These are phyloP conservation scores for Fusarium nelsonii DNA, from an alignment of 2,329 filamentous ascomycete species.

Conservation along the genomic window DNA sequence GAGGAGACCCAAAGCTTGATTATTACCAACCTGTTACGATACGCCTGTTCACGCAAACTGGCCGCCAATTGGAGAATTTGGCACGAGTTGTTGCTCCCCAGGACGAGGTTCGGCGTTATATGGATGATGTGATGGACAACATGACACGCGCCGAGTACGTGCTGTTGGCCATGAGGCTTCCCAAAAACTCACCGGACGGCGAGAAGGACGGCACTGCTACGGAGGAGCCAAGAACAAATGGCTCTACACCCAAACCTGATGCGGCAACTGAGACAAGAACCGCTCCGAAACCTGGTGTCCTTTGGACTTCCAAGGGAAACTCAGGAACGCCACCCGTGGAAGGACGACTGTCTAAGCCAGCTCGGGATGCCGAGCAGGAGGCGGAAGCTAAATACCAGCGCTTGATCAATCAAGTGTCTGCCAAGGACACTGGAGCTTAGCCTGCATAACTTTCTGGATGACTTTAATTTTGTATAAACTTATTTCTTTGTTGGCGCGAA, in stretches of 20 bases:
- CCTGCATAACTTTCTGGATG: not conserved
- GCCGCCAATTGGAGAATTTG: conserved; percentile 71
- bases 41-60: conserved; percentile 66
- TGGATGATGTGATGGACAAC: conserved; percentile 77
- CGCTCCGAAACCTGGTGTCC: conserved; percentile 49
- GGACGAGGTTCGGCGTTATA: conserved; percentile 74
- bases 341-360: conserved; percentile 41
- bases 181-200: conserved; percentile 55
- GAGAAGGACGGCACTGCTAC: conserved; percentile 47
- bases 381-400: conserved; percentile 54
- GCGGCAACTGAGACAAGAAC: conserved; percentile 43
- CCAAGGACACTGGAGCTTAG: conserved; percentile 49
- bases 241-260: conserved; percentile 50
- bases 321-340: conserved; percentile 36
- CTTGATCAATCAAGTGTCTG: conserved; percentile 54
- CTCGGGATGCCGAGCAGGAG: conserved; percentile 53
- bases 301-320: conserved; percentile 53
- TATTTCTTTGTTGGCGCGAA: conserved; percentile 29
- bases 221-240: conserved; percentile 51
- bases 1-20: conserved; percentile 72
- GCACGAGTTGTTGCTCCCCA: conserved; percentile 71
- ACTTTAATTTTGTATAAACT: conserved; percentile 26
- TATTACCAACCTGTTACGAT: conserved; percentile 83
- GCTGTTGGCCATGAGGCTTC: conserved; percentile 74
- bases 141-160: conserved; percentile 77